Conservation (phyloP, 306 rosid genomes). For the Quercus ilex region DNA sequence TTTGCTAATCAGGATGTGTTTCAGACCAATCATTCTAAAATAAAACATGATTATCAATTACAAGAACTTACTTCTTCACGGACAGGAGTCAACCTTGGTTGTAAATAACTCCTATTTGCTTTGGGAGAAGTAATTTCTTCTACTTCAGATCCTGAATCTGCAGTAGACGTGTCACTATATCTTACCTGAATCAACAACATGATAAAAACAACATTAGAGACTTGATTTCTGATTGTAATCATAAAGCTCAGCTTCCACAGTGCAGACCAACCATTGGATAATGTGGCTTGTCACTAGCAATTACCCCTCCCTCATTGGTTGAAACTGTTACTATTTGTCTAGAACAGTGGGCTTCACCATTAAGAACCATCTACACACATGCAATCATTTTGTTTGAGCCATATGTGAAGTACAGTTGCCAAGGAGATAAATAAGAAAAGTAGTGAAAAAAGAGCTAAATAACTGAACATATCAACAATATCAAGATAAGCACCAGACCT, state of each 20-base stretch:
- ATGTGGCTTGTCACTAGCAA: constrained; percentile 56
- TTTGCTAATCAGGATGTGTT: background rate
- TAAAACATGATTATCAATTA: background rate
- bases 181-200: constrained; percentile 42
- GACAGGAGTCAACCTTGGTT: constrained; percentile 78
- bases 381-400: constrained; percentile 17
- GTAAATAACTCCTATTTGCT: constrained; percentile 48
- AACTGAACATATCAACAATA: constrained; percentile 4
- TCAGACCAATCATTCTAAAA: background rate
- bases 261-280: constrained; percentile 41
- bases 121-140: constrained; percentile 83
- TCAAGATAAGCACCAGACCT: constrained; percentile 45
- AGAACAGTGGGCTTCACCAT: constrained; percentile 66
- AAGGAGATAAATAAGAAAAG: constrained; percentile 11
- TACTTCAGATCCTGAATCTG: constrained; percentile 91
- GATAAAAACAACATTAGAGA: constrained; percentile 13
- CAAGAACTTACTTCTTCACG: constrained; percentile 71
- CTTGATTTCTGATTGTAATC: background rate
- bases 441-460: background rate
- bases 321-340: constrained; percentile 72
- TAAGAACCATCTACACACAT: constrained; percentile 61
- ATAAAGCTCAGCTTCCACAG: constrained; percentile 11
- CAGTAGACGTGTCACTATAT: constrained; percentile 86
- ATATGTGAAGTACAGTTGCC: constrained; percentile 3
- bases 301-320: constrained; percentile 48